A percentile compares a stretch with the other conserved stretches of the same genome.
These are phyloP conservation scores for Moesziomyces globuligerus DNA, from an alignment of 1,284 basidiomycete genomes.

Conservation along the genomic window DNA sequence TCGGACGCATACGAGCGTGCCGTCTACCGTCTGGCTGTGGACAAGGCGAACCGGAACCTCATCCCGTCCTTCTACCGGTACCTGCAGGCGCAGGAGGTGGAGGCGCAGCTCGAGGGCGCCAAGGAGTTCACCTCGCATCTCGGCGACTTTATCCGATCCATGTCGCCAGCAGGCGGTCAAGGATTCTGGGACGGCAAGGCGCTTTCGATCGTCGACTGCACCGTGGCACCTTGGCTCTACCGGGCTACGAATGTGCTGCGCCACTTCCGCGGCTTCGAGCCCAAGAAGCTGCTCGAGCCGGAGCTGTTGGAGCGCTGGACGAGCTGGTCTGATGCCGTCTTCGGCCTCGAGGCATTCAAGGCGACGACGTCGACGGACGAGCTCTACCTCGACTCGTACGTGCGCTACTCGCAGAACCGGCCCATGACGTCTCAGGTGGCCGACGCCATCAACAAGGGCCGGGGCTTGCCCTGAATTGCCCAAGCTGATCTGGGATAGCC, in stretches of 20 bases:
- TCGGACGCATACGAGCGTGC: conserved; percentile 77
- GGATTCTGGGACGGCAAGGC: conserved; percentile 74
- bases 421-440: conserved; percentile 59
- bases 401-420: conserved; percentile 55
- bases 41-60: conserved; percentile 75
- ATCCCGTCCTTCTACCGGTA: conserved; percentile 82
- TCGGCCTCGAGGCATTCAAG: conserved; percentile 75
- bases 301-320: conserved; percentile 72
- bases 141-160: conserved; percentile 72
- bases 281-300: conserved; percentile 68
- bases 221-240: conserved; percentile 80
- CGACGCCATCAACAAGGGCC: conserved; percentile 57
- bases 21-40: conserved; percentile 76
- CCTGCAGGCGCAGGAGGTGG: conserved; percentile 77
- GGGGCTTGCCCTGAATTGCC: conserved; percentile 25
- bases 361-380: conserved; percentile 77
- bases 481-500: too few species aligned
- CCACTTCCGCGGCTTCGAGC: conserved; percentile 76
- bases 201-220: conserved; percentile 77
- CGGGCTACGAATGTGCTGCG: conserved; percentile 75
- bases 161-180: conserved; percentile 58
- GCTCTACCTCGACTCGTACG: conserved; percentile 79
- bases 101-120: conserved; percentile 73
- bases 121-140: conserved; percentile 74
- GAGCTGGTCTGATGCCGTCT: conserved; percentile 73